phyloP scores from a whole-genome alignment of 176 grass and related monocot species.

The Eleusine coracana region DNA sequence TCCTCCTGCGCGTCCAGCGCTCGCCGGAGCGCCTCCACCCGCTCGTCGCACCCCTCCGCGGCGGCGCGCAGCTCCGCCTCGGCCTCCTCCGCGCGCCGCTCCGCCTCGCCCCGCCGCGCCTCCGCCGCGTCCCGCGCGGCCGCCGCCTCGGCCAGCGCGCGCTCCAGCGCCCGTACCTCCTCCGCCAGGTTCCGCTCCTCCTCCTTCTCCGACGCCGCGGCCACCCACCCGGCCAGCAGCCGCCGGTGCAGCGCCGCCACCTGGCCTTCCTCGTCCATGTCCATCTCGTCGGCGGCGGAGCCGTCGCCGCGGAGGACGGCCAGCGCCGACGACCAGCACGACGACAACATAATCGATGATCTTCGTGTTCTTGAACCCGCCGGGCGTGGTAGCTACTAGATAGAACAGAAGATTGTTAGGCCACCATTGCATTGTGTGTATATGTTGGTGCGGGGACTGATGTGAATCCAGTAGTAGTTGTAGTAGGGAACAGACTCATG shows the following conservation, averaged over 20 bases:
- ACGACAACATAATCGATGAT: not conserved
- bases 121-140: not conserved
- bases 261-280: not conserved
- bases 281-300: not conserved
- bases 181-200: slow-evolving; percentile 14
- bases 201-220: slow-evolving; percentile 9
- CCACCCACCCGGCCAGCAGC: not conserved
- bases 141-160: slow-evolving; percentile 16
- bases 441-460: not conserved
- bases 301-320: not conserved
- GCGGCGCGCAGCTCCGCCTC: slow-evolving; percentile 6
- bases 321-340: slow-evolving; percentile 47
- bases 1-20: slow-evolving; percentile 14
- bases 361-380: not conserved
- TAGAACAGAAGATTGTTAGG: not conserved
- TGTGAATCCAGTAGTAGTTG: not conserved
- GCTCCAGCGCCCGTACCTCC: slow-evolving; percentile 41
- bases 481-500: not conserved
- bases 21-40: slow-evolving; percentile 35
- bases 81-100: slow-evolving; percentile 11
- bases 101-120: slow-evolving; percentile 15
- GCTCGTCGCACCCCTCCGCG: not conserved
- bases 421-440: not conserved
- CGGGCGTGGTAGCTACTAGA: not conserved
- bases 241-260: not conserved